A percentile compares a stretch with the other conserved stretches of the same genome.
phyloP scores from a whole-genome alignment of 164 flowering plant species.

The Santalum album region DNA sequence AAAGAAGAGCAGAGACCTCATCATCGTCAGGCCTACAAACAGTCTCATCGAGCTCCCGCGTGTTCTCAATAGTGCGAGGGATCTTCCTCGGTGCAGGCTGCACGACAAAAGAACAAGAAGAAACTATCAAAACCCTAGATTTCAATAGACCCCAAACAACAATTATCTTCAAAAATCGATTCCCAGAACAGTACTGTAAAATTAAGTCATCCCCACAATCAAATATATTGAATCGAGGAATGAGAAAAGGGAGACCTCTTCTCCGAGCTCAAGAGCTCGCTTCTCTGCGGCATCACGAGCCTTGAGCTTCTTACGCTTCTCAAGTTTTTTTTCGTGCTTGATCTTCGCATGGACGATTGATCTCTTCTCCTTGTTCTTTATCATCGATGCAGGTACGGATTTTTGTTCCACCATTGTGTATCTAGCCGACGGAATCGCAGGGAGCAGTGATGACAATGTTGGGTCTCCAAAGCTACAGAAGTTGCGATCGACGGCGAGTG shows the following conservation, averaged over 20 bases:
- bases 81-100: constrained; percentile 2
- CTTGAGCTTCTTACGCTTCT: constrained; percentile 1
- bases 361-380: constrained; percentile 1
- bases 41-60: constrained; percentile 2
- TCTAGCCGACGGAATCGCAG: too few species aligned
- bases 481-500: too few species aligned
- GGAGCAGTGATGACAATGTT: too few species aligned
- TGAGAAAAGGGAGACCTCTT: background rate
- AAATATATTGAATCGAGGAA: background rate
- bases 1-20: background rate
- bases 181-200: too few species aligned
- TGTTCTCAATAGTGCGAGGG: constrained; percentile 3
- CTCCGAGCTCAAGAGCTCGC: background rate
- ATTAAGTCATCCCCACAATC: too few species aligned
- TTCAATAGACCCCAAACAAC: background rate
- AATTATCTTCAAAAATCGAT: too few species aligned
- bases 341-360: background rate
- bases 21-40: constrained; percentile 1
- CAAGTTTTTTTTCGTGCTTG: background rate
- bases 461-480: too few species aligned
- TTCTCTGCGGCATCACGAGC: constrained; percentile 1
- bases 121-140: background rate
- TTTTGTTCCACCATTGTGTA: background rate
- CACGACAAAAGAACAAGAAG: background rate
- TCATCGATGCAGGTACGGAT: background rate